Evolutionary conservation across 1,284 basidiomycete species (phyloP).

Genomic region (Mycena sp.): DNA sequence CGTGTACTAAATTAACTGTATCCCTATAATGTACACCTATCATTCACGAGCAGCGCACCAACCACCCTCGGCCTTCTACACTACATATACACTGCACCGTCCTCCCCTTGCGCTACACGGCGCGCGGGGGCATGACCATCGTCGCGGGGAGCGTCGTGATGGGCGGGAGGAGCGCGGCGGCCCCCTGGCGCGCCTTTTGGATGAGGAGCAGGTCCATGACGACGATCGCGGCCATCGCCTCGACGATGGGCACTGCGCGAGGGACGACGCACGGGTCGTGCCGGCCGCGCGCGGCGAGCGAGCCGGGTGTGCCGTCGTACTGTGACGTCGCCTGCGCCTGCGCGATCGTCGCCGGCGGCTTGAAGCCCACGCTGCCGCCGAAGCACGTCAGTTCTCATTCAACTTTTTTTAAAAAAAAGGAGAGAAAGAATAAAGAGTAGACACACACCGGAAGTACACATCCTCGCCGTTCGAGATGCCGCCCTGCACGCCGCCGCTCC

Average conservation of each 20-base stretch:
- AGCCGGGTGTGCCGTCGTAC: conserved; percentile 92
- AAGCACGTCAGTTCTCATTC: background rate
- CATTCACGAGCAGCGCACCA: background rate
- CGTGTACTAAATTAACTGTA: background rate
- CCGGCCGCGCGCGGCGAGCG: conserved; percentile 90
- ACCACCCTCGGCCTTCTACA: background rate
- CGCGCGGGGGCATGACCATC: conserved; percentile 69
- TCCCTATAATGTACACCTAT: background rate
- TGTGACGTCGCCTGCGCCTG: conserved; percentile 91
- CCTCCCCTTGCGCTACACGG: background rate
- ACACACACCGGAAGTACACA: conserved; percentile 85
- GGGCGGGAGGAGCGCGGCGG: conserved; percentile 67
- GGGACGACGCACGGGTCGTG: conserved; percentile 99
- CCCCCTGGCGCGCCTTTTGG: conserved; percentile 83
- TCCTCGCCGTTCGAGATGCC: conserved; percentile 98
- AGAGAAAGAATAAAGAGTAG: too few species aligned
- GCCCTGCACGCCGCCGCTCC: conserved; percentile 98
- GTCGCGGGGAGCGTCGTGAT: conserved; percentile 89
- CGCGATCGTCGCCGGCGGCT: conserved; percentile 97
- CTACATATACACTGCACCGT: background rate
- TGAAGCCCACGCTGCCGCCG: conserved; percentile 80
- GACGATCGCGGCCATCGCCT: conserved; percentile 96
- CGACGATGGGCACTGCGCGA: conserved; percentile 97
- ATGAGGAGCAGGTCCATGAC: conserved; percentile 93
- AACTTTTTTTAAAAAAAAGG: background rate